Evolutionary conservation across 2,329 filamentous ascomycete species (phyloP).

Genomic region (Dactylella cylindrospora): DNA sequence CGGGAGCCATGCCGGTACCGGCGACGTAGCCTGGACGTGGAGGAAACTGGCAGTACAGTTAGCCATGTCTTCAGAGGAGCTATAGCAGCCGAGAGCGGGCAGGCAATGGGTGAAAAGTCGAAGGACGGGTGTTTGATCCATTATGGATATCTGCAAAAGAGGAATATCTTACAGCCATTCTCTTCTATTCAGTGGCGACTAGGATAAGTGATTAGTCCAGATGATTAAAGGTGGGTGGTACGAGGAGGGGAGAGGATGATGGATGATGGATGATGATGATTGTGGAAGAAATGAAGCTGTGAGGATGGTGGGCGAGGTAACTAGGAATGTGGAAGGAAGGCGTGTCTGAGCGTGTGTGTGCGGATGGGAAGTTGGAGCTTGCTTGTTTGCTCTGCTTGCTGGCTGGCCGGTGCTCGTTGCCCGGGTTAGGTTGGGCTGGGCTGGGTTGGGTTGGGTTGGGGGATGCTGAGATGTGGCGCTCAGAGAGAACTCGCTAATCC

Average conservation of each 20-base stretch:
- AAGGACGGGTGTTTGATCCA: too few species aligned
- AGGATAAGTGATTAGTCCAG: background rate
- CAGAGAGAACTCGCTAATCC: constrained; percentile 14
- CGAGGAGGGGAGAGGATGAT: background rate
- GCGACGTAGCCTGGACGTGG: constrained; percentile 14
- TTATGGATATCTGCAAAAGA: too few species aligned
- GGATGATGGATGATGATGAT: background rate
- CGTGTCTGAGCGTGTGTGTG: background rate
- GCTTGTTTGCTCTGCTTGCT: background rate
- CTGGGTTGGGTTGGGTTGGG: constrained; percentile 28
- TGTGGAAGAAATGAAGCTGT: background rate
- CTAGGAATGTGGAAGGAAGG: background rate
- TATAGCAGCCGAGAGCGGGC: too few species aligned
- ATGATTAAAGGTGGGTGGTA: background rate
- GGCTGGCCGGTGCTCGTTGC: constrained; percentile 8
- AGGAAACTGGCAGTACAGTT: constrained; percentile 22
- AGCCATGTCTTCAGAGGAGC: constrained; percentile 4
- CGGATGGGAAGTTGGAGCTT: background rate
- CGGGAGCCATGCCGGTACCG: constrained; percentile 24
- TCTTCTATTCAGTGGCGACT: too few species aligned
- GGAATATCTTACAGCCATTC: too few species aligned
- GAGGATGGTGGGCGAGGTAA: background rate
- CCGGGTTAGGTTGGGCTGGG: constrained; percentile 8
- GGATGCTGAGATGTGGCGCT: too few species aligned
- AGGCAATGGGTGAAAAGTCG: too few species aligned